phyloP scores from a whole-genome alignment of 1,284 basidiomycete species.

The Prillingera fragicola region DNA sequence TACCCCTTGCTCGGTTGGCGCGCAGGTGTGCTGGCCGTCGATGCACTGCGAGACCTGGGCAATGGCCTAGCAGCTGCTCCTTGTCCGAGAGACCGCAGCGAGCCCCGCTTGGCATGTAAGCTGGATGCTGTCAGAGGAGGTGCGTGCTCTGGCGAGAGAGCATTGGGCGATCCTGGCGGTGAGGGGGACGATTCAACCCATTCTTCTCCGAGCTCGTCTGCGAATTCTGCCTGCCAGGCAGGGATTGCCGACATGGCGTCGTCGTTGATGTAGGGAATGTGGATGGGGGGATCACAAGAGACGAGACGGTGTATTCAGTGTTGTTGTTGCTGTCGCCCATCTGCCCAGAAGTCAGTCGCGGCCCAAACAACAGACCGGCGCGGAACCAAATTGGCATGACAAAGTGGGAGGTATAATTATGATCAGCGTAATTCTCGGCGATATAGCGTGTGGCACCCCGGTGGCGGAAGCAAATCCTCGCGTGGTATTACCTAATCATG shows the following conservation, averaged over 20 bases:
- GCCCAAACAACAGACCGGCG: not conserved
- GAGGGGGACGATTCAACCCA: conserved; percentile 58
- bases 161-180: conserved; percentile 55
- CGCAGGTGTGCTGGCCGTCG: conserved; percentile 4
- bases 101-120: conserved; percentile 38
- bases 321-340: conserved; percentile 5
- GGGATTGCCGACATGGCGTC: conserved; percentile 45
- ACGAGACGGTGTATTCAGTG: not conserved
- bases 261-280: conserved; percentile 1
- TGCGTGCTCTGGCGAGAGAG: conserved; percentile 6
- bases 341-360: conserved; percentile 20
- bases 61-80: conserved; percentile 29
- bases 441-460: too few relatives aligned
- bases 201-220: conserved; percentile 70
- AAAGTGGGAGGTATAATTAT: too few relatives aligned
- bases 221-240: conserved; percentile 71
- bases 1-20: conserved; percentile 13
- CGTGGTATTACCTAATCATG: too few relatives aligned
- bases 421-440: not conserved
- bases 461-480: too few relatives aligned
- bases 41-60: conserved; percentile 21
- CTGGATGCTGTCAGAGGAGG: conserved; percentile 8
- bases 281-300: conserved; percentile 1
- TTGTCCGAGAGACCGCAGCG: conserved; percentile 34
- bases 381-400: not conserved